phyloP scores from a whole-genome alignment of 345 rosid genomes.

The Heritiera fomes region DNA sequence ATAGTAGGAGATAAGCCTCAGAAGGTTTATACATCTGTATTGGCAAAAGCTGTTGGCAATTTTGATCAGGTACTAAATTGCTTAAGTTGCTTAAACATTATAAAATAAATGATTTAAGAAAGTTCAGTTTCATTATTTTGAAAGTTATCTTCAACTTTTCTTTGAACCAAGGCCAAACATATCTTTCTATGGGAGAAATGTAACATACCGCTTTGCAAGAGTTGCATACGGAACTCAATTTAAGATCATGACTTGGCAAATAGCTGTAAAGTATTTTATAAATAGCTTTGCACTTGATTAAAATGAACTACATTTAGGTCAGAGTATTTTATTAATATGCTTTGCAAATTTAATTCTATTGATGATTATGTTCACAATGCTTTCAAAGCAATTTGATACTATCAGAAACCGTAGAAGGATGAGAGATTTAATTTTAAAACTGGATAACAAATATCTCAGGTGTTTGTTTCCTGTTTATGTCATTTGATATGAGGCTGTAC shows the following conservation, averaged over 20 bases:
- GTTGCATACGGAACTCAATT: not conserved
- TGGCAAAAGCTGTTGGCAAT: constrained; percentile 81
- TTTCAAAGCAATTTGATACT: not conserved
- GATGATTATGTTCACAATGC: not conserved
- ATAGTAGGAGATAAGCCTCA: constrained; percentile 36
- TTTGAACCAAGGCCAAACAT: not conserved
- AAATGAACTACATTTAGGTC: no score
- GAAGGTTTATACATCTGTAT: constrained; percentile 76
- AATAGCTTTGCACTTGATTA: no score
- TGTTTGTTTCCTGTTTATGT: not conserved
- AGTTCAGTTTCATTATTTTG: not conserved
- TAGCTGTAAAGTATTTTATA: no score
- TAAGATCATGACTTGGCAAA: not conserved
- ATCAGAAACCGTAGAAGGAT: not conserved
- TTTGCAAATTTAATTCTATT: not conserved
- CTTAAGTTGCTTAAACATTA: constrained; percentile 8
- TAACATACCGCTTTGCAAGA: not conserved
- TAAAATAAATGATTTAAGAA: not conserved
- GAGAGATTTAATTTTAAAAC: not conserved
- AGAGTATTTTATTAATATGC: not conserved
- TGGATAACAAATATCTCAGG: not conserved
- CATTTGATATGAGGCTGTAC: not conserved
- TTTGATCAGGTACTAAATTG: constrained; percentile 66
- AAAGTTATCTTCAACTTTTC: not conserved
- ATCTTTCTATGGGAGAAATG: not conserved